A percentile compares a stretch with the other conserved stretches of the same genome.
phyloP scores from a whole-genome alignment of 495 filamentous ascomycete genomes.

The Hyaloscypha finlandica region DNA sequence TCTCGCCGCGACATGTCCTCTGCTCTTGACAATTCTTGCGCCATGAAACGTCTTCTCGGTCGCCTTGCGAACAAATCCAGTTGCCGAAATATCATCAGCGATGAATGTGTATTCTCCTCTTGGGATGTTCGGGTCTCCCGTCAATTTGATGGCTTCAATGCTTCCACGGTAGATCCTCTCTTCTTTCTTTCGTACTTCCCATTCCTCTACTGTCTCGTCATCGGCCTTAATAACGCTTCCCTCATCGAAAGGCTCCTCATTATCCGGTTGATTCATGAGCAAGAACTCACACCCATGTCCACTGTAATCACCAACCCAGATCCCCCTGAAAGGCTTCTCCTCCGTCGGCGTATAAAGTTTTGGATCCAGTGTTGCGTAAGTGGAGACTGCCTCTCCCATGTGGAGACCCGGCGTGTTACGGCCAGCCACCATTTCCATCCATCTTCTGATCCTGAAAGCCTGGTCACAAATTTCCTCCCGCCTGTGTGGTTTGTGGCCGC shows the following conservation, averaged over 20 bases:
- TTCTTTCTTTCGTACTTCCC: constrained; percentile 38
- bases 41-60: constrained; percentile 70
- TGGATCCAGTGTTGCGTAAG: constrained; percentile 74
- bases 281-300: constrained; percentile 89
- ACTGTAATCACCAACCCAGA: constrained; percentile 91
- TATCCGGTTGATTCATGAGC: constrained; percentile 70
- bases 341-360: constrained; percentile 72
- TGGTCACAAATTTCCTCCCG: constrained; percentile 58
- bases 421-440: constrained; percentile 42
- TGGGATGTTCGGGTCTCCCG: constrained; percentile 86
- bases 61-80: constrained; percentile 56
- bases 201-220: constrained; percentile 44
- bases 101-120: constrained; percentile 81
- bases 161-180: constrained; percentile 55
- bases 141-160: constrained; percentile 83
- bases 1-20: constrained; percentile 72
- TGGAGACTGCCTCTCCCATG: constrained; percentile 67
- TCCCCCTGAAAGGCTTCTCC: constrained; percentile 80
- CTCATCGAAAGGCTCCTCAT: constrained; percentile 35
- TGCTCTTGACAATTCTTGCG: constrained; percentile 71
- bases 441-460: constrained; percentile 73
- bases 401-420: constrained; percentile 36
- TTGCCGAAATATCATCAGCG: constrained; percentile 70
- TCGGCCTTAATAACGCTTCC: constrained; percentile 30
- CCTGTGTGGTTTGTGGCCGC: constrained; percentile 42